Evolutionary conservation across 805 yeast genomes (phyloP).

Genomic region (Yamadazyma sp.): DNA sequence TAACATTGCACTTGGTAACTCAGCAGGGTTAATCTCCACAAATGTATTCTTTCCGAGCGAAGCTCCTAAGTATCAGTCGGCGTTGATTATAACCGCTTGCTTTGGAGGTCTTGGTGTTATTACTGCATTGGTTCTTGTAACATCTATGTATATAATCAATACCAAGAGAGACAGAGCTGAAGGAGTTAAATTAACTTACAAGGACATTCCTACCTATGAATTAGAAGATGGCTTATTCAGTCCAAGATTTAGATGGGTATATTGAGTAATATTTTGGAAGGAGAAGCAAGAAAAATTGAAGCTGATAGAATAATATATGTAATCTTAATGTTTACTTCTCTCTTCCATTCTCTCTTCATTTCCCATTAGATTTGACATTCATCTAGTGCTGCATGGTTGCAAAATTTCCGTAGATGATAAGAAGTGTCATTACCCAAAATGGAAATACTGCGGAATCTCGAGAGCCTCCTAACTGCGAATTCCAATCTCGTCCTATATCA

Average conservation of each 20-base stretch:
- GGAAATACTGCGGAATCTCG: too few relatives aligned
- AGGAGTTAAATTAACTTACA: slow-evolving; percentile 35
- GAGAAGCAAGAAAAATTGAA: too few relatives aligned
- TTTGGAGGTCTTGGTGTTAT: slow-evolving; percentile 29
- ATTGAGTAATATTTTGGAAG: too few relatives aligned
- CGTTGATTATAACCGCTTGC: slow-evolving; percentile 29
- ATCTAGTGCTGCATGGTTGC: too few relatives aligned
- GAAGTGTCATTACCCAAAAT: too few relatives aligned
- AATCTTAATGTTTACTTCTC: too few relatives aligned
- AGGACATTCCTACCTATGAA: slow-evolving; percentile 41
- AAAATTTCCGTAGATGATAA: too few relatives aligned
- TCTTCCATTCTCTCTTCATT: too few relatives aligned
- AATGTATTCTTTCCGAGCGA: slow-evolving; percentile 29
- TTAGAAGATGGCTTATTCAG: slow-evolving; percentile 44
- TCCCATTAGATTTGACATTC: too few relatives aligned
- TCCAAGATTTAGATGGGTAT: slow-evolving; percentile 49
- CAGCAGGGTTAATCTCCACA: slow-evolving; percentile 30
- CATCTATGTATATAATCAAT: slow-evolving; percentile 42
- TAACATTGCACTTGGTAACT: slow-evolving; percentile 35
- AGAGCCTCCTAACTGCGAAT: too few relatives aligned
- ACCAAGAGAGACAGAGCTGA: slow-evolving; percentile 36
- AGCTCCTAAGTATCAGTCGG: slow-evolving; percentile 30
- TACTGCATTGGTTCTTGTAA: slow-evolving; percentile 18
- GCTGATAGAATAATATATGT: too few relatives aligned
- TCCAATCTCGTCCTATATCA: too few relatives aligned